These are phyloP conservation scores for Globisporangium lucens DNA, from an alignment of 352 stramenopile genomes.

Conservation along the genomic window DNA sequence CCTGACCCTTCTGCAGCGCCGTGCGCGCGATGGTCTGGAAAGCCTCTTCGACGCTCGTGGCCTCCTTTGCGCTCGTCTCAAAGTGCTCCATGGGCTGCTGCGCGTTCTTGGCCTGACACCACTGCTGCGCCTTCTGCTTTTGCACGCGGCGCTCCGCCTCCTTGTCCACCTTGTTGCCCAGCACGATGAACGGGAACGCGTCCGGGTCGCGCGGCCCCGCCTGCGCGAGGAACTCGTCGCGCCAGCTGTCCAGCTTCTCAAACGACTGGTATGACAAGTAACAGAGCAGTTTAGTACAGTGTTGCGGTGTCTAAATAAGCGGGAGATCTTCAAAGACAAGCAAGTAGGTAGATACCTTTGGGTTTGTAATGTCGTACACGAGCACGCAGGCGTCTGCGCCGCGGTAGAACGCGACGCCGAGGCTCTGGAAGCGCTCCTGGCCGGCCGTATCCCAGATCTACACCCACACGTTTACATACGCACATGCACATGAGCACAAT, in stretches of 20 bases:
- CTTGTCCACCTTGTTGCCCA: constrained; percentile 99
- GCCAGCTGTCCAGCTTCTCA: constrained; percentile 97
- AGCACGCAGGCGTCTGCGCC: constrained; percentile 97
- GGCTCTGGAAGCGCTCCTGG: constrained; percentile 98
- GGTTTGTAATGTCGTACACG: constrained; percentile 99
- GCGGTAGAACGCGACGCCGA: constrained; percentile 98
- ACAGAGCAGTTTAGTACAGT: background rate
- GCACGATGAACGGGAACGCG: constrained; percentile 96
- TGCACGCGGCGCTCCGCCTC: constrained; percentile 85
- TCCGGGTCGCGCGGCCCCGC: constrained; percentile 87
- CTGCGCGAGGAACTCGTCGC: constrained; percentile 96
- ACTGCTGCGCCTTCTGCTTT: constrained; percentile 90
- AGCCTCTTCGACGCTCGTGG: constrained; percentile 95
- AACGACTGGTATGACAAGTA: constrained; percentile 74
- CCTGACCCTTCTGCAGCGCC: constrained; percentile 83
- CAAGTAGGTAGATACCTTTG: constrained; percentile 50
- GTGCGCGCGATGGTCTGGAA: constrained; percentile 93
- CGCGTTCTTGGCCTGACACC: constrained; percentile 88
- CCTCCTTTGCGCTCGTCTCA: constrained; percentile 97
- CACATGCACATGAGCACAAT: background rate
- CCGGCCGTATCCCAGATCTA: constrained; percentile 99
- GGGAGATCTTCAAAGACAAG: too few species aligned
- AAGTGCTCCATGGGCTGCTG: constrained; percentile 94
- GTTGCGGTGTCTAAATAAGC: background rate
- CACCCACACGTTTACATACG: constrained; percentile 10